Conservation (phyloP, 495 filamentous ascomycete species). For the Astrothelium subdiscretum region DNA sequence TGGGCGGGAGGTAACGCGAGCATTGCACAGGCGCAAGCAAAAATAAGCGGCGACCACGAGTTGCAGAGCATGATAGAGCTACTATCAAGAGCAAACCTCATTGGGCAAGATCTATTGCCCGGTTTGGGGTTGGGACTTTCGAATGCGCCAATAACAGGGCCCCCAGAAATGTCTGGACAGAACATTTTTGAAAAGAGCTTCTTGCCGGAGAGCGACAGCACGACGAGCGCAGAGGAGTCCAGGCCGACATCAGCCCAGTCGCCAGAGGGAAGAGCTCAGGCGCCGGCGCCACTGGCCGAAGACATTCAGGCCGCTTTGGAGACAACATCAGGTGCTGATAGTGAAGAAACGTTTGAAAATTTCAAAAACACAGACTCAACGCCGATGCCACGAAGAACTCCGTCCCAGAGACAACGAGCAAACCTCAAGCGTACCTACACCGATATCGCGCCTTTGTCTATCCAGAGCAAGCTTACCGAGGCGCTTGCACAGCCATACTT, state of each 20-base stretch:
- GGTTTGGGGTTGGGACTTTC: slow-evolving; percentile 31
- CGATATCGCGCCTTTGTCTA: slow-evolving; percentile 55
- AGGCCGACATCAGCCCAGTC: slow-evolving; percentile 12
- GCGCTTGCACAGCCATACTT: slow-evolving; percentile 73
- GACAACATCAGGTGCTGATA: background rate
- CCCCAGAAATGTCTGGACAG: slow-evolving; percentile 50
- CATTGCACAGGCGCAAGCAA: slow-evolving; percentile 70
- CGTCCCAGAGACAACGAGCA: slow-evolving; percentile 42
- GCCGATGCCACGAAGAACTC: slow-evolving; percentile 2
- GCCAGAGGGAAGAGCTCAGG: background rate
- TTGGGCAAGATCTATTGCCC: slow-evolving; percentile 42
- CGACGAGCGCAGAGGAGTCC: slow-evolving; percentile 35
- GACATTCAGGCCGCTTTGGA: background rate
- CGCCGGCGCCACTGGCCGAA: background rate
- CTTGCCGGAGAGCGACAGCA: slow-evolving; percentile 34
- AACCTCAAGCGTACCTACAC: slow-evolving; percentile 82
- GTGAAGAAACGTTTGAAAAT: background rate
- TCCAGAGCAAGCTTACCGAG: slow-evolving; percentile 81
- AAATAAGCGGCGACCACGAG: slow-evolving; percentile 70
- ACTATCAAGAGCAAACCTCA: slow-evolving; percentile 62
- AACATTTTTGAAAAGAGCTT: slow-evolving; percentile 81
- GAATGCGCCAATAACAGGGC: slow-evolving; percentile 62
- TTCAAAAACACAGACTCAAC: background rate
- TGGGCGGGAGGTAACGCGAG: slow-evolving; percentile 56
- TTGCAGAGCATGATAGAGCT: slow-evolving; percentile 86